Evolutionary conservation across 202 grass and related monocot species (phyloP), one percentile per base, ranked within the genome.

Genomic region (Miscanthus sacchariflorus): DNA sequence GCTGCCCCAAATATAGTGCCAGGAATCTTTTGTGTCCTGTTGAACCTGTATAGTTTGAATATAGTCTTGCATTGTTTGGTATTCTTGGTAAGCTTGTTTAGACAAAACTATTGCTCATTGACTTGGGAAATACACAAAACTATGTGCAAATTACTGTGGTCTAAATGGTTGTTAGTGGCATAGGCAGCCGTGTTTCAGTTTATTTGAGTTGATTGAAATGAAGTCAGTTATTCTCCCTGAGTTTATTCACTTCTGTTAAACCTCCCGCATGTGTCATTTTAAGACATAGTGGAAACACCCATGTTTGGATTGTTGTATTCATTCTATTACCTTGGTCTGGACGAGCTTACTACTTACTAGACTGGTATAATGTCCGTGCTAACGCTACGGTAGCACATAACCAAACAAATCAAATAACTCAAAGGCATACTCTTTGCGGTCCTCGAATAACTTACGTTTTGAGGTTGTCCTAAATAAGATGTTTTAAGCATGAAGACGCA

Each of bases 141-240:
- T 17, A 33, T 54, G 7, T 39, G 75, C 7, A 33, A 24, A 19
- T 21, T 25, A 42, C 27, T 33, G 3, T 77, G 9, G 25, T 3
- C 58, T 36, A 39, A 25, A 24, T 84, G 30, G 2, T 88, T 35
- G 19, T 64, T 78, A 78, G 28, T 80, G 30, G 12, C 30, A 86
- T 79, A 67, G 43, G 12, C 45, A 42, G 5, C 45, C 58, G 0
- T 49, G 15, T 5, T 80, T 69, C 23, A 13, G 25, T 70, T 15
- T 46, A 42, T 5, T 80, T 76, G 59, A 63, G 27, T 81, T 64
- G 7, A 40, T 70, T 39, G 0, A 10, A 68, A 87, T 70, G 42
- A 4, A 63, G 4, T 33, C 24, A 40, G 12, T 21, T 72, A 63
- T 70, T 85, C 6, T 63, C 27, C 3, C 48, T 17, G 21, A 21